These are phyloP conservation scores for Phytophthora sansomeana DNA, from an alignment of 352 stramenopile genomes.

Conservation along the genomic window DNA sequence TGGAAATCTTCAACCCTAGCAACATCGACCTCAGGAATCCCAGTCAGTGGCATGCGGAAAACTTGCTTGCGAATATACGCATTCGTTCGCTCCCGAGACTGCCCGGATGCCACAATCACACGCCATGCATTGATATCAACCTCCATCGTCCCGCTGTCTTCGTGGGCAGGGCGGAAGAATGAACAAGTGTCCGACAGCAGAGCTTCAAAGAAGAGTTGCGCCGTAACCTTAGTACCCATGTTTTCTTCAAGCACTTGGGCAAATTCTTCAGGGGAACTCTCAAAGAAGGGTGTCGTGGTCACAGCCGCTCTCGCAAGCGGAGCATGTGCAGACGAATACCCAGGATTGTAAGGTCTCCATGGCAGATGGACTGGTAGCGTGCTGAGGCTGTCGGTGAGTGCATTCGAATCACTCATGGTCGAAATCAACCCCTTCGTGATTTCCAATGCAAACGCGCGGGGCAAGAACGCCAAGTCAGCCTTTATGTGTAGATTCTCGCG, in stretches of 20 bases:
- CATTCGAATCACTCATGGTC: slow-evolving; percentile 39
- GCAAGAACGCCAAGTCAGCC: slow-evolving; percentile 30
- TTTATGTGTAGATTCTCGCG: slow-evolving; percentile 17
- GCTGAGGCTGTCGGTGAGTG: slow-evolving; percentile 36
- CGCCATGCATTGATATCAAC: slow-evolving; percentile 72
- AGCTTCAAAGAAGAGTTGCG: slow-evolving; percentile 61
- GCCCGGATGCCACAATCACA: slow-evolving; percentile 11
- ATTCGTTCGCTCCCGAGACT: slow-evolving; percentile 16
- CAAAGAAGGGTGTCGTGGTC: slow-evolving; percentile 58
- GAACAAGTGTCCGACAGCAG: slow-evolving; percentile 65
- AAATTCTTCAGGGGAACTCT: slow-evolving; percentile 51
- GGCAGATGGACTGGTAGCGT: slow-evolving; percentile 53
- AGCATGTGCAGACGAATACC: slow-evolving; percentile 13
- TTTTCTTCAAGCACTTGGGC: slow-evolving; percentile 54
- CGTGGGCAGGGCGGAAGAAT: slow-evolving; percentile 49
- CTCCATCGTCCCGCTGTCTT: slow-evolving; percentile 61
- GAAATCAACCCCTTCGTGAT: slow-evolving; percentile 59
- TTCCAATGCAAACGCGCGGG: slow-evolving; percentile 59
- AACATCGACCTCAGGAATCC: slow-evolving; percentile 54
- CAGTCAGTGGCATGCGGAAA: slow-evolving; percentile 64
- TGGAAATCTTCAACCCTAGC: slow-evolving; percentile 65
- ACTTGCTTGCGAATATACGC: slow-evolving; percentile 63
- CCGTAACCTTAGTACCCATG: slow-evolving; percentile 51
- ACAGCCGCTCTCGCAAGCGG: slow-evolving; percentile 1
- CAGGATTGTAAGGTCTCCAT: slow-evolving; percentile 43